Evolutionary conservation across 1,284 basidiomycete genomes (phyloP).

Genomic region (Coniferiporia weirii): DNA sequence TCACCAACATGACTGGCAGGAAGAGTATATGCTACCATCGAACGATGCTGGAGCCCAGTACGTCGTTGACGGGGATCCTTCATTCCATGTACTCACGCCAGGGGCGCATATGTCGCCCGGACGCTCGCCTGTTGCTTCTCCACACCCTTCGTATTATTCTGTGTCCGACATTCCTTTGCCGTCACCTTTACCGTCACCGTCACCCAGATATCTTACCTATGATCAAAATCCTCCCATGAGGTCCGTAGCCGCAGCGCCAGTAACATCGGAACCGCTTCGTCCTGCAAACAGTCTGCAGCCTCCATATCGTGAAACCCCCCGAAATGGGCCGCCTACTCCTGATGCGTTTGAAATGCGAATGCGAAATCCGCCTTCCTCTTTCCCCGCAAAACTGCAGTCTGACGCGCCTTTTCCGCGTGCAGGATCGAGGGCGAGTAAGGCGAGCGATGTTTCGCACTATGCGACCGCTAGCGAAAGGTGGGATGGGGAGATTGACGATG

Average conservation of each 20-base stretch:
- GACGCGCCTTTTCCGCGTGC: conserved; percentile 11
- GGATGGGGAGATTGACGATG: not conserved
- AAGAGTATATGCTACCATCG: not conserved
- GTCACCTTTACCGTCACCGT: conserved; percentile 55
- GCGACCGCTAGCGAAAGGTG: conserved; percentile 35
- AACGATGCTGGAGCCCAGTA: conserved; percentile 1
- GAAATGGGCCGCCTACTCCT: conserved; percentile 19
- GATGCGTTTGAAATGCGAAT: conserved; percentile 52
- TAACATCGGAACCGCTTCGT: conserved; percentile 23
- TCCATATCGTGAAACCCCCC: conserved; percentile 18
- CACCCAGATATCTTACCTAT: conserved; percentile 39
- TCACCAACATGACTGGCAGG: conserved; percentile 6
- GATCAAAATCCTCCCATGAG: conserved; percentile 33
- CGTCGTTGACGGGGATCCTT: conserved; percentile 16
- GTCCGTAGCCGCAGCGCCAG: conserved; percentile 22
- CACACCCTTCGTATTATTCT: conserved; percentile 61
- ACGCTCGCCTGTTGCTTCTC: conserved; percentile 26
- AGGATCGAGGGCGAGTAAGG: conserved; percentile 6
- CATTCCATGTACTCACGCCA: conserved; percentile 10
- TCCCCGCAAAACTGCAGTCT: conserved; percentile 4
- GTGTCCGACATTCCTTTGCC: conserved; percentile 57
- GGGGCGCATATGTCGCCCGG: conserved; percentile 8
- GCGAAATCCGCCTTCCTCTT: conserved; percentile 26
- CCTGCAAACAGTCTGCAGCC: conserved; percentile 24
- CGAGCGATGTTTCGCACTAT: conserved; percentile 33